These are phyloP conservation scores for Camelina laxa DNA, from an alignment of 345 rosid species.

Conservation along the genomic window DNA sequence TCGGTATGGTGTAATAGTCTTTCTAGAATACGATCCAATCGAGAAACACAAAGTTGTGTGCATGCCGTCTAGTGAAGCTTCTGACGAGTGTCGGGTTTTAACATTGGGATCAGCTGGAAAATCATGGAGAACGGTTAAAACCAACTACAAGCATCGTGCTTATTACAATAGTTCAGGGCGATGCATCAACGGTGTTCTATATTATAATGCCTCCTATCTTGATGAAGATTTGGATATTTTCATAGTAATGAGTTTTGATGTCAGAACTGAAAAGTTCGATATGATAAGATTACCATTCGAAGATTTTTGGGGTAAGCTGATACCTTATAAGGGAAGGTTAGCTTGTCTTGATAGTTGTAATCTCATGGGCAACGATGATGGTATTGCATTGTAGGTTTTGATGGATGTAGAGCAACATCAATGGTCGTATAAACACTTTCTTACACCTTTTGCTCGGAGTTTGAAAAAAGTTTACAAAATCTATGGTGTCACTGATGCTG, in stretches of 20 bases:
- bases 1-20: neutral
- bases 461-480: neutral
- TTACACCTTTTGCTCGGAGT: neutral
- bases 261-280: slow-evolving; percentile 5
- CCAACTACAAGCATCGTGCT: neutral
- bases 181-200: slow-evolving; percentile 21
- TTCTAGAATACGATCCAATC: slow-evolving; percentile 5
- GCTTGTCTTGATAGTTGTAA: neutral
- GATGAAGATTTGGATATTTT: neutral
- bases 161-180: neutral
- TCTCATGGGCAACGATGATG: neutral
- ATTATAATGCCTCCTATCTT: neutral
- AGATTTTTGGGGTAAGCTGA: neutral
- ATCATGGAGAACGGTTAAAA: slow-evolving; percentile 19
- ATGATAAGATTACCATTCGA: neutral
- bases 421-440: neutral
- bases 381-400: slow-evolving; percentile 1
- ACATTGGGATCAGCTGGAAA: slow-evolving; percentile 19
- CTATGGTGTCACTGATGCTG: slow-evolving; percentile 7
- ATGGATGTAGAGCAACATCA: neutral
- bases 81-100: neutral
- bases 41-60: slow-evolving; percentile 11
- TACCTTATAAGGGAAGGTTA: slow-evolving; percentile 2
- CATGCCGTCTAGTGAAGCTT: neutral
- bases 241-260: slow-evolving; percentile 23